A percentile compares a stretch with the other conserved stretches of the same genome.
phyloP scores from a whole-genome alignment of 257 asterid genomes.

The Gynochthodes officinalis region DNA sequence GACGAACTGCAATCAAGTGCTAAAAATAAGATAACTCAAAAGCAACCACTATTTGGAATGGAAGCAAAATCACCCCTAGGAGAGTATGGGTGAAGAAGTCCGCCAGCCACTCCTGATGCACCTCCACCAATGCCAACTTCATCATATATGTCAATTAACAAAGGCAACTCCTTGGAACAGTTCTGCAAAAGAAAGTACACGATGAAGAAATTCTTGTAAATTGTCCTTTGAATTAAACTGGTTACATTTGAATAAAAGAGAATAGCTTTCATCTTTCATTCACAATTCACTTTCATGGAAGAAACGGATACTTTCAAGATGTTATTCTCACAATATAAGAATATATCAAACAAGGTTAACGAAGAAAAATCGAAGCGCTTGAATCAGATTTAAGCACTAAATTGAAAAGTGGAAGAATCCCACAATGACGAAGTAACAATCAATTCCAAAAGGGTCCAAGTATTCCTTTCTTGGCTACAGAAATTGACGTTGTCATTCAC shows the following conservation, averaged over 20 bases:
- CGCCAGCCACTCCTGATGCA: constrained; percentile 98
- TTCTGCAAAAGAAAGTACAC: constrained; percentile 39
- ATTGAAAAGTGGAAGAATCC: background rate
- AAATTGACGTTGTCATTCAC: background rate
- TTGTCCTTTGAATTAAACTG: background rate
- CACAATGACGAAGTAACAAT: background rate
- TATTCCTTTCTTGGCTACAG: background rate
- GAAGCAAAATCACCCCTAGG: constrained; percentile 64
- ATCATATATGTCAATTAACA: constrained; percentile 77
- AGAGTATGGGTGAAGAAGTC: constrained; percentile 94
- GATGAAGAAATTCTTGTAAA: background rate
- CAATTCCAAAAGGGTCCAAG: background rate
- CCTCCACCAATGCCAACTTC: constrained; percentile 97
- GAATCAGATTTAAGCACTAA: background rate
- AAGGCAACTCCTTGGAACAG: constrained; percentile 50
- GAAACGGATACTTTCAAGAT: background rate
- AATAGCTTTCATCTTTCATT: background rate
- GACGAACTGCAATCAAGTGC: background rate
- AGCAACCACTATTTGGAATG: background rate
- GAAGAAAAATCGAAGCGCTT: background rate
- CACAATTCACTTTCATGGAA: background rate
- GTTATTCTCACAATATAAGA: background rate
- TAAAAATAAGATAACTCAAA: background rate
- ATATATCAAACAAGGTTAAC: background rate
- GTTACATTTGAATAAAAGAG: background rate